These are phyloP conservation scores for Penicillium bialowiezense DNA, from an alignment of 495 filamentous ascomycete species.

Conservation along the genomic window DNA sequence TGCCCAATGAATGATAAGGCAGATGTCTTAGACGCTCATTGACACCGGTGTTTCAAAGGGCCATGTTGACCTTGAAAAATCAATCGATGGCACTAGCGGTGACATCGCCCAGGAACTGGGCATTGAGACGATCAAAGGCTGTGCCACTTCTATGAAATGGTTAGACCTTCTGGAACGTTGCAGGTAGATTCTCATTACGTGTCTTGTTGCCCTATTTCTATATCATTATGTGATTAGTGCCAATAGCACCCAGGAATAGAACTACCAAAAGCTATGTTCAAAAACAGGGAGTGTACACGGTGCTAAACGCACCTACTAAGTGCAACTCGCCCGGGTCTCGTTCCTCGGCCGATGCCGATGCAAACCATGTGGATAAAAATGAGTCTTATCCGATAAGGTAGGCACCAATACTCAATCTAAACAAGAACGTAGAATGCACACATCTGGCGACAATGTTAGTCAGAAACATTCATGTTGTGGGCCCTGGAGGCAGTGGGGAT, in stretches of 20 bases:
- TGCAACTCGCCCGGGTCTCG: neutral
- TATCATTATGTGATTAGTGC: neutral
- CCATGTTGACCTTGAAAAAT: too few species aligned
- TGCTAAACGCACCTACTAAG: neutral
- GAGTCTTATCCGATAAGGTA: neutral
- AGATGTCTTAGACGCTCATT: too few species aligned
- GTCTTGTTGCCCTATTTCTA: too few species aligned
- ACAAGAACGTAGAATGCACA: slow-evolving; percentile 58
- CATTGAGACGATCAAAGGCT: too few species aligned
- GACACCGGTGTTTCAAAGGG: too few species aligned
- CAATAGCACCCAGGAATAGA: neutral
- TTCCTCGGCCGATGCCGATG: neutral
- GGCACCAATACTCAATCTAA: slow-evolving; percentile 12
- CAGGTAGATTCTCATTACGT: too few species aligned
- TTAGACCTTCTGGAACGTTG: too few species aligned
- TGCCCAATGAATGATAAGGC: too few species aligned
- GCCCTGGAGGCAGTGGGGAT: neutral
- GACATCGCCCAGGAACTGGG: too few species aligned
- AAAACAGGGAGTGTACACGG: neutral
- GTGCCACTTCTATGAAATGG: too few species aligned
- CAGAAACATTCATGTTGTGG: neutral
- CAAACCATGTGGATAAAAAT: too few species aligned
- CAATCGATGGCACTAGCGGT: too few species aligned
- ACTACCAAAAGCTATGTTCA: neutral
- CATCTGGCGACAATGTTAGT: slow-evolving; percentile 36